Evolutionary conservation across 2,329 filamentous ascomycete species (phyloP), one percentile per base, ranked within the genome.

Genomic region (Fusarium gaditjirri): DNA sequence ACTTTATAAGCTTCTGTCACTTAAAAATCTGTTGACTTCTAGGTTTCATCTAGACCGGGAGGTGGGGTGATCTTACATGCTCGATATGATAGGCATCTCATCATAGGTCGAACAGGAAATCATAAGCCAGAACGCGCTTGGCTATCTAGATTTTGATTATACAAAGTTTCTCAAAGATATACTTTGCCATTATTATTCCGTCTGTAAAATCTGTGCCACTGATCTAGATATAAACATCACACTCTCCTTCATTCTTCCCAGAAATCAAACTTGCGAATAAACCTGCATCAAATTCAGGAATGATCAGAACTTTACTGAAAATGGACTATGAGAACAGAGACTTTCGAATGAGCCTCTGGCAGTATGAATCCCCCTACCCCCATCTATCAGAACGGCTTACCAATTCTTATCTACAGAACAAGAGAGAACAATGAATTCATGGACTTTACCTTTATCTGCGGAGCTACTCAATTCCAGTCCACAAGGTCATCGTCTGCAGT

Each of bases 151-250:
- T n/a, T 7, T 47, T 16, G 5, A 47, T 8, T 7, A 19, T 23
- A 4, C 3, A 8, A 9, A 49, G 5, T 11, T 23, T 49, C 27
- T 19, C 7, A 10, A 49, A 17, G 9, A 23, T 33, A 23, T 23
- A 33, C 21, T 33, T 49, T 1, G 1, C 21, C 2, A 19, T 8
- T 4, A 13, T 33, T 2, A n/a, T 13, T 7, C n/a, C 7, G 8
- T 23, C 19, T 23, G 2, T 3, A 33, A 47, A 23, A 1, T 2
- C 4, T 23, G 5, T 12, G 7, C 16, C 3, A 19, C 21, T 13
- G 4, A 33, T 3, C n/a, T 8, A 19, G 16, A 23, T 19, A 33
- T 33, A 33, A 49, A 19, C n/a, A 33, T 23, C 21, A 23, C 29
- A 2, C 11, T 49, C 16, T 3, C 29, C 7, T 23, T 9, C 11